Percentiles rank a stretch among this genome's conserved stretches.
Evolutionary conservation across 139 green algal genomes (phyloP).

Genomic region (Parachlorella kessleri): DNA sequence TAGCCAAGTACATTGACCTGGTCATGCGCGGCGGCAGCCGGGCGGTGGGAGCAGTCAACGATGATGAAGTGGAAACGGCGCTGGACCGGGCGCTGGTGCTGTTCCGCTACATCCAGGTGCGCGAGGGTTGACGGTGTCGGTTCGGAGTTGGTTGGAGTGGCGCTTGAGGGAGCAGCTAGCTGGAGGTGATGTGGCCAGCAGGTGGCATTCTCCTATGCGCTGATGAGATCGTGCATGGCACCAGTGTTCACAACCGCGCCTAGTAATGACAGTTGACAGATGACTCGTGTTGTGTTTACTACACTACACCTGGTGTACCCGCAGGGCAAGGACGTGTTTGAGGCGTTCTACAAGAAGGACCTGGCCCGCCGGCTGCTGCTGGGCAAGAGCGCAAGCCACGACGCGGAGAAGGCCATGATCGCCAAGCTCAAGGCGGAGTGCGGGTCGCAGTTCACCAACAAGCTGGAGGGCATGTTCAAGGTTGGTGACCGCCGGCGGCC

Average conservation of each 20-base stretch:
- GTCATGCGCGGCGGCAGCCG: slow-evolving; percentile 82
- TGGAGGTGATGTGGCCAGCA: background rate
- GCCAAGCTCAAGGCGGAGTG: slow-evolving; percentile 97
- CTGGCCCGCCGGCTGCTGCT: slow-evolving; percentile 97
- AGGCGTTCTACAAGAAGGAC: slow-evolving; percentile 99
- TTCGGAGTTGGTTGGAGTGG: background rate
- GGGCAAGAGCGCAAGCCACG: slow-evolving; percentile 77
- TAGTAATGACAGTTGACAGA: too few species aligned
- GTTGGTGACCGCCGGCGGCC: too few species aligned
- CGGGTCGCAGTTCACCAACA: slow-evolving; percentile 96
- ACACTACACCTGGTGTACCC: too few species aligned
- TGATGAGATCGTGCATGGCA: too few species aligned
- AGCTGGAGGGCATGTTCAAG: slow-evolving; percentile 99
- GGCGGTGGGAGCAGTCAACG: slow-evolving; percentile 34
- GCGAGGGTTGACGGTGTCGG: background rate
- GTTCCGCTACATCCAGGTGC: slow-evolving; percentile 89
- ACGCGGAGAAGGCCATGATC: slow-evolving; percentile 97
- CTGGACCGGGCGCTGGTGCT: slow-evolving; percentile 91
- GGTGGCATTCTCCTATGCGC: too few species aligned
- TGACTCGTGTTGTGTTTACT: too few species aligned
- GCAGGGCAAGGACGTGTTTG: slow-evolving; percentile 99
- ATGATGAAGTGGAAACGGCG: slow-evolving; percentile 88
- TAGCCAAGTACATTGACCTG: slow-evolving; percentile 96
- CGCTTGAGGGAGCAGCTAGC: background rate
- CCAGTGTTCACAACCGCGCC: too few species aligned